Evolutionary conservation across 2,329 filamentous ascomycete genomes (phyloP), one percentile per base, ranked within the genome.

Genomic region (Aspergillus jensenii): DNA sequence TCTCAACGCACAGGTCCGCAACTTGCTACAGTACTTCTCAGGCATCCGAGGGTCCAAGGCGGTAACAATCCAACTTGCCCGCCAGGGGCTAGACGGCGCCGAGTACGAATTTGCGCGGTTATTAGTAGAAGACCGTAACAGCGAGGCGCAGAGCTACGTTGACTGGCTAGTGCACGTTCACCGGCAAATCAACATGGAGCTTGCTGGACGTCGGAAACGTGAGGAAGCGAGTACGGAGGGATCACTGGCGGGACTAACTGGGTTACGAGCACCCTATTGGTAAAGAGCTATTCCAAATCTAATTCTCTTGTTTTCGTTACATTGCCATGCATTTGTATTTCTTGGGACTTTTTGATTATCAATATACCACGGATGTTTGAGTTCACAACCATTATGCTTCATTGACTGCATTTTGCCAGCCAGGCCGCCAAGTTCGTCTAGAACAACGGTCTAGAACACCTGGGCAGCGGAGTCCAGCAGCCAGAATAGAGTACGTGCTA

Each of bases 131-230:
- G 95, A 99, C 71, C 85, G 95, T 64, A 98, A 98, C 74, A 96
- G 96, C 66, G 95, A 99, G 78, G 95, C 95, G 37, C 93, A 96
- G 78, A 96, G 90, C 72, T 99, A 98, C 76, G 95, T 98, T 35
- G 95, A 99, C 78, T 99, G 95, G 95, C 81, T 99, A 69, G 95
- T 99, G 58, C 90, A 96, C 75, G 84, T 98, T 62, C 95, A 99
- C 77, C 89, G 93, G 67, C 88, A 90, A 65, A 95, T 99, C 63
- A 93, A 96, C 72, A 81, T 96, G 63, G 95, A 99, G 84, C 74
- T 86, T 65, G 80, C 81, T 48, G 79, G 79, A 37, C 79, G 81
- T 61, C 74, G 78, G 52, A 79, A 78, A 66, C 78, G 76, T 59
- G 78, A 79, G n/a, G 77, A 80, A 41, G 68, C 71, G 14, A 65